Conservation (phyloP, 2,329 filamentous ascomycete genomes). For the Arthrobotrys iridis region DNA sequence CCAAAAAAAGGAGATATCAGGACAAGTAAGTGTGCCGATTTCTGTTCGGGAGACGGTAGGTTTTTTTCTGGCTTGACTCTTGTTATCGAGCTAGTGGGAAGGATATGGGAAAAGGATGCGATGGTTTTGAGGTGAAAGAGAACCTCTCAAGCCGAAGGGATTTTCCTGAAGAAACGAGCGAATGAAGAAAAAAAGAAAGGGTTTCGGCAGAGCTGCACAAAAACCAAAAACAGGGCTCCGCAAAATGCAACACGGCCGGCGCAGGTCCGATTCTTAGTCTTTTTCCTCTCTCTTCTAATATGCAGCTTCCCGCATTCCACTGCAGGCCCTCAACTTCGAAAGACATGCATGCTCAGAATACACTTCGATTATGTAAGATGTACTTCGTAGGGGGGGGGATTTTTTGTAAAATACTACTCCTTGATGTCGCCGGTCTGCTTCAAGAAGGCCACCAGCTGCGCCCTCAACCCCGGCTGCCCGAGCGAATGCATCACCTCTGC, state of each 20-base stretch:
- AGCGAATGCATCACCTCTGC: slow-evolving; percentile 23
- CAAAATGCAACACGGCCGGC: slow-evolving; percentile 42
- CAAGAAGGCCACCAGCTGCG: neutral
- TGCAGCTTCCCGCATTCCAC: slow-evolving; percentile 6
- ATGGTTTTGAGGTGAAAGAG: neutral
- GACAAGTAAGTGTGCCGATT: no score
- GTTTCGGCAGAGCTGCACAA: slow-evolving; percentile 23
- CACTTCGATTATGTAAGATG: no score
- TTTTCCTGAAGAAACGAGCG: slow-evolving; percentile 7
- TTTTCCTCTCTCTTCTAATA: no score
- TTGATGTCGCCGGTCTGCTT: neutral
- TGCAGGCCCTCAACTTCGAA: no score
- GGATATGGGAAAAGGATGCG: slow-evolving; percentile 13
- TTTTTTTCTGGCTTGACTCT: neutral
- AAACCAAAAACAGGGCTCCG: slow-evolving; percentile 17
- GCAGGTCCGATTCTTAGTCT: slow-evolving; percentile 11
- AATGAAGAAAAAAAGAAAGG: slow-evolving; percentile 15
- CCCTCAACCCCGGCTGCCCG: neutral
- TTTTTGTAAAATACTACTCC: neutral
- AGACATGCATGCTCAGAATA: no score
- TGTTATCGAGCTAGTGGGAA: neutral
- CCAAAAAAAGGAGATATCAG: no score
- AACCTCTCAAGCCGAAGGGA: slow-evolving; percentile 18
- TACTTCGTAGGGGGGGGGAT: no score
- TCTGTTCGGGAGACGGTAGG: no score